Evolutionary conservation across 1,284 basidiomycete species (phyloP).

Genomic region (Naganishia cerealis): DNA sequence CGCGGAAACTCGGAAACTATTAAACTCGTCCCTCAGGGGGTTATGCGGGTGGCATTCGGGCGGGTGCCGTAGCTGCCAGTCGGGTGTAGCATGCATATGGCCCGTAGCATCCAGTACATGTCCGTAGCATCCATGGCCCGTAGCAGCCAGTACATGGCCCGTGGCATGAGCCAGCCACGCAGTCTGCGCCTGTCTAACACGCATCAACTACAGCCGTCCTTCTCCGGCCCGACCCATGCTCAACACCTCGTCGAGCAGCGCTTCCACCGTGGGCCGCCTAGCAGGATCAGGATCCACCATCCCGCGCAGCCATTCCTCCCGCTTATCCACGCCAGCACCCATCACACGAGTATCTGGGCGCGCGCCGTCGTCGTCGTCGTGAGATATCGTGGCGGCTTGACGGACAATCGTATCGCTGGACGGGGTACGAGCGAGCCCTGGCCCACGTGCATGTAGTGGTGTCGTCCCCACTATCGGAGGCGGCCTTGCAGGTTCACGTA

Average conservation of each 20-base stretch:
- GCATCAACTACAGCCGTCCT: not conserved
- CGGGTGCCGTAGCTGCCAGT: too few relatives aligned
- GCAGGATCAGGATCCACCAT: constrained; percentile 45
- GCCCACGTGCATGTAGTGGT: not conserved
- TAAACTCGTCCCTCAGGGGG: too few relatives aligned
- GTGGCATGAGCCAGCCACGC: too few relatives aligned
- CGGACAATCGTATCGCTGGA: constrained; percentile 16
- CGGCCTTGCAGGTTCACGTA: constrained; percentile 12
- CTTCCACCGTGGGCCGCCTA: constrained; percentile 41
- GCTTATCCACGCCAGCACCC: constrained; percentile 39
- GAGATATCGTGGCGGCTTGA: not conserved
- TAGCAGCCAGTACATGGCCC: too few relatives aligned
- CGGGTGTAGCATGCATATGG: too few relatives aligned
- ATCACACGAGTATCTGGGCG: not conserved
- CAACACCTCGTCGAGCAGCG: constrained; percentile 38
- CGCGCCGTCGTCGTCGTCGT: not conserved
- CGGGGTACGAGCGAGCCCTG: constrained; percentile 13
- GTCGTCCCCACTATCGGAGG: not conserved
- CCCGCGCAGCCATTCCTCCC: constrained; percentile 39
- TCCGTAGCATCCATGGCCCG: too few relatives aligned
- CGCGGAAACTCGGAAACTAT: too few relatives aligned
- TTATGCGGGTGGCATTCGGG: too few relatives aligned
- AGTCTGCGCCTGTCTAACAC: too few relatives aligned
- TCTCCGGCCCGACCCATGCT: too few relatives aligned
- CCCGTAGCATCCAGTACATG: too few relatives aligned